Conservation (phyloP, 148 eudicot species). For the Chenopodium album region DNA sequence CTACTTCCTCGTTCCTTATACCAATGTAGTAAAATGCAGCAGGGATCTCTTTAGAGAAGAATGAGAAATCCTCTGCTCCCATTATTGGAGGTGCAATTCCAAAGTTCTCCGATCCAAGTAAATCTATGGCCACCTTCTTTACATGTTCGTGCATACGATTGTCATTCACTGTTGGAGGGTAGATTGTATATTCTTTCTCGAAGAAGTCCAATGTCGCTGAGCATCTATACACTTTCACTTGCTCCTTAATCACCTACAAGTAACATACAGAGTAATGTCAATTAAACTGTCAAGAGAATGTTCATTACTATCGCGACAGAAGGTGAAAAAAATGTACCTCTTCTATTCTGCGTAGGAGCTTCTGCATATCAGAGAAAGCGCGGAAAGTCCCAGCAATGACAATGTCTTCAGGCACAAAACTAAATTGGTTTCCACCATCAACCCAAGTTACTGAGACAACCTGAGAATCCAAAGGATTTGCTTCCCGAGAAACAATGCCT, state of each 20-base stretch:
- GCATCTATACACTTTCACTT: slow-evolving; percentile 64
- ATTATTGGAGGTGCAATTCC: slow-evolving; percentile 47
- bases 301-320: background rate
- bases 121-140: slow-evolving; percentile 43
- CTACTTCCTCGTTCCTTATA: slow-evolving; percentile 59
- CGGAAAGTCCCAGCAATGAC: slow-evolving; percentile 68
- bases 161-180: slow-evolving; percentile 72
- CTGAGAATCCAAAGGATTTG: slow-evolving; percentile 77
- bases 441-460: slow-evolving; percentile 74
- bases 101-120: slow-evolving; percentile 48
- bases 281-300: too few relatives aligned
- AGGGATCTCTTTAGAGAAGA: slow-evolving; percentile 59
- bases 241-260: slow-evolving; percentile 59
- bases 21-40: slow-evolving; percentile 72
- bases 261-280: too few relatives aligned
- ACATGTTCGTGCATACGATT: slow-evolving; percentile 60
- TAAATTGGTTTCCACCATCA: slow-evolving; percentile 35
- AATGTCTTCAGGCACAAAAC: slow-evolving; percentile 32
- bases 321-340: slow-evolving; percentile 37
- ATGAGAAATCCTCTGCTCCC: slow-evolving; percentile 93
- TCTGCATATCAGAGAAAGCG: slow-evolving; percentile 61
- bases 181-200: slow-evolving; percentile 47
- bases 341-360: slow-evolving; percentile 54
- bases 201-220: slow-evolving; percentile 62
- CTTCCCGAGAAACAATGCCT: slow-evolving; percentile 78